phyloP scores from a whole-genome alignment of 768 basidiomycete species.

The Mycena haematopus region DNA sequence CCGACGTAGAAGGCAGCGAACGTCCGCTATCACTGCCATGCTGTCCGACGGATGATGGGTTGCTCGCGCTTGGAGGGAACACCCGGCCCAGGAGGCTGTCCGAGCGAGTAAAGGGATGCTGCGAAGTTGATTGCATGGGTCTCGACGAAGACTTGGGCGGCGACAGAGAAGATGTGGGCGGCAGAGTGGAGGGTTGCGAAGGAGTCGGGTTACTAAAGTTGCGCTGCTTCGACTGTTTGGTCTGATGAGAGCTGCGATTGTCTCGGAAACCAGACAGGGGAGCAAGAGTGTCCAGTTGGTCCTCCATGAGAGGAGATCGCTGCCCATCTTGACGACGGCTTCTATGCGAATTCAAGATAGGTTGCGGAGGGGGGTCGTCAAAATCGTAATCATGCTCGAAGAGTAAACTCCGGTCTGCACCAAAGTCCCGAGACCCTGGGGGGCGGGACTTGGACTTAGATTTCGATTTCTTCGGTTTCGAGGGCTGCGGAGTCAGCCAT shows the following conservation, averaged over 20 bases:
- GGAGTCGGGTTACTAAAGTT: conserved; percentile 7
- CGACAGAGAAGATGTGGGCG: conserved; percentile 1
- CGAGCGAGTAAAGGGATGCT: conserved; percentile 13
- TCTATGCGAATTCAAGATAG: conserved; percentile 33
- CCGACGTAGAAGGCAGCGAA: conserved; percentile 29
- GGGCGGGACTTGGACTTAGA: conserved; percentile 22
- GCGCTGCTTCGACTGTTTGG: conserved; percentile 16
- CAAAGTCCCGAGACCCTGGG: conserved; percentile 28
- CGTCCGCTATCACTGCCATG: conserved; percentile 33
- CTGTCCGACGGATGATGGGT: conserved; percentile 20
- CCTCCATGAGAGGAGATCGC: conserved; percentile 5
- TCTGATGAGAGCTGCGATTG: conserved; percentile 27
- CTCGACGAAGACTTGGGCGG: neutral
- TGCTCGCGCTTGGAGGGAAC: conserved; percentile 35
- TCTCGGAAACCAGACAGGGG: conserved; percentile 29
- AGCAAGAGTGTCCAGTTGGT: conserved; percentile 29
- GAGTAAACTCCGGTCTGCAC: conserved; percentile 28
- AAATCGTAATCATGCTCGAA: conserved; percentile 36
- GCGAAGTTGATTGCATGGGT: neutral
- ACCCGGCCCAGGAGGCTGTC: conserved; percentile 38
- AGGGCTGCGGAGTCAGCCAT: conserved; percentile 20
- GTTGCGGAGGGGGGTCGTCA: conserved; percentile 49
- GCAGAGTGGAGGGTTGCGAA: neutral
- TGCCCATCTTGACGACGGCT: conserved; percentile 20
- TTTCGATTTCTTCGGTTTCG: conserved; percentile 28